Conservation (phyloP, 192 early-diverging fungal species). For the Dimargaris verticillata region DNA sequence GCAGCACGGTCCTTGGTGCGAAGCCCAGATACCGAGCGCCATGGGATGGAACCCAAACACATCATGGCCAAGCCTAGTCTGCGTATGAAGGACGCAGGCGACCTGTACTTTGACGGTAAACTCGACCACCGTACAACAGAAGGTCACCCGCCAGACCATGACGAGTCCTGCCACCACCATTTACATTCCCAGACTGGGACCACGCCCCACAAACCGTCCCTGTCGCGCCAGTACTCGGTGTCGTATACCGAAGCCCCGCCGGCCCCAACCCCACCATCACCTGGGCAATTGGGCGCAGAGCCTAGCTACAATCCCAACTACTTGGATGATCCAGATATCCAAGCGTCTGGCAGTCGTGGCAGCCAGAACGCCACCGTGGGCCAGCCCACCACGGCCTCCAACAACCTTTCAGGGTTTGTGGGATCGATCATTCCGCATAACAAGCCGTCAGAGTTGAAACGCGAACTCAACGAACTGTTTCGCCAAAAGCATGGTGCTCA, state of each 20-base stretch:
- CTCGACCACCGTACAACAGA: too few species aligned
- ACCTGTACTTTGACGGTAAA: too few species aligned
- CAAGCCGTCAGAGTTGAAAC: slow-evolving; percentile 63
- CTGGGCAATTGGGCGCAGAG: not conserved
- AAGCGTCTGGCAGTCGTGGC: slow-evolving; percentile 29
- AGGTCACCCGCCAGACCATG: too few species aligned
- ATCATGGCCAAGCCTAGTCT: too few species aligned
- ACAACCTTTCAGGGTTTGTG: slow-evolving; percentile 64
- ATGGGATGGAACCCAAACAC: too few species aligned
- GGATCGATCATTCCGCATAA: slow-evolving; percentile 71
- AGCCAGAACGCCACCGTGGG: slow-evolving; percentile 53
- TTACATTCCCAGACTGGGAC: not conserved
- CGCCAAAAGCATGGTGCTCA: slow-evolving; percentile 54
- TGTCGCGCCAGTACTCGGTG: not conserved
- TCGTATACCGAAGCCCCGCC: not conserved
- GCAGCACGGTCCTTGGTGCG: too few species aligned
- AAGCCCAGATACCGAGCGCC: too few species aligned
- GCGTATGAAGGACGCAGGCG: too few species aligned
- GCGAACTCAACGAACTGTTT: slow-evolving; percentile 79
- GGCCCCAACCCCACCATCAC: not conserved
- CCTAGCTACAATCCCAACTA: slow-evolving; percentile 58
- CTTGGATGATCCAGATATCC: slow-evolving; percentile 75
- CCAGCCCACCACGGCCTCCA: too few species aligned
- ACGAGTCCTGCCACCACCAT: not conserved
- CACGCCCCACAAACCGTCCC: not conserved